A percentile compares a stretch with the other conserved stretches of the same genome.
These are phyloP conservation scores for Schwanniomyces sp. DNA, from an alignment of 805 yeast species.

Conservation along the genomic window DNA sequence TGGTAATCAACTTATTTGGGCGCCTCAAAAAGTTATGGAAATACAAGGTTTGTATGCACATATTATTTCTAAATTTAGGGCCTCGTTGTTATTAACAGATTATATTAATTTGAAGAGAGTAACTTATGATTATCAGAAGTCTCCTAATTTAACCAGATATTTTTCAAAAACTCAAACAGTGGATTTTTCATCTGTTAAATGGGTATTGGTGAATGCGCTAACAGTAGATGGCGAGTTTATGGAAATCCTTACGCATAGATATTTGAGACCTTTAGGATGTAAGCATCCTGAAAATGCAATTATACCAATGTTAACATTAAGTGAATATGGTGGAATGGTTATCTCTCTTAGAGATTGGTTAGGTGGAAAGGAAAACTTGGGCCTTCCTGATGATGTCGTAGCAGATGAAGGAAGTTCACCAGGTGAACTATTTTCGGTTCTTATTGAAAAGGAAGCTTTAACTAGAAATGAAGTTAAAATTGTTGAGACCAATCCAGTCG, in stretches of 20 bases:
- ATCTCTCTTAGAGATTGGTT: conserved; percentile 91
- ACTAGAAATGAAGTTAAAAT: conserved; percentile 71
- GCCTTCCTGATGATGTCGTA: conserved; percentile 39
- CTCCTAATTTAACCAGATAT: conserved; percentile 81
- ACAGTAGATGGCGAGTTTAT: conserved; percentile 93
- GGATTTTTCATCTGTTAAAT: conserved; percentile 74
- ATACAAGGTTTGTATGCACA: conserved; percentile 87
- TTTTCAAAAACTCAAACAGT: conserved; percentile 73
- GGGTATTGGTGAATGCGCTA: conserved; percentile 87
- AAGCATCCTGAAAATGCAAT: conserved; percentile 70
- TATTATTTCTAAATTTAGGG: conserved; percentile 66
- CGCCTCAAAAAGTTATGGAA: conserved; percentile 71
- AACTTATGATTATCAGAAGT: conserved; percentile 87
- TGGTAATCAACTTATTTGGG: conserved; percentile 80
- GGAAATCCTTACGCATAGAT: conserved; percentile 83
- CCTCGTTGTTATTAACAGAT: conserved; percentile 77
- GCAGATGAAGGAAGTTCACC: conserved; percentile 22
- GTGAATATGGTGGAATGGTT: conserved; percentile 96
- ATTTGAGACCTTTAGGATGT: conserved; percentile 90
- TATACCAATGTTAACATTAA: conserved; percentile 83
- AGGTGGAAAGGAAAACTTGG: conserved; percentile 64
- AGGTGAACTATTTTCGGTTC: conserved; percentile 58
- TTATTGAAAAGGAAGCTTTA: conserved; percentile 71
- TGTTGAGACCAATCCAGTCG: conserved; percentile 56
- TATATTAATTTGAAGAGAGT: conserved; percentile 87